A percentile compares a stretch with the other conserved stretches of the same genome.
These are phyloP conservation scores for Sugiyamaella floridensis DNA, from an alignment of 805 yeast genomes.

Conservation along the genomic window DNA sequence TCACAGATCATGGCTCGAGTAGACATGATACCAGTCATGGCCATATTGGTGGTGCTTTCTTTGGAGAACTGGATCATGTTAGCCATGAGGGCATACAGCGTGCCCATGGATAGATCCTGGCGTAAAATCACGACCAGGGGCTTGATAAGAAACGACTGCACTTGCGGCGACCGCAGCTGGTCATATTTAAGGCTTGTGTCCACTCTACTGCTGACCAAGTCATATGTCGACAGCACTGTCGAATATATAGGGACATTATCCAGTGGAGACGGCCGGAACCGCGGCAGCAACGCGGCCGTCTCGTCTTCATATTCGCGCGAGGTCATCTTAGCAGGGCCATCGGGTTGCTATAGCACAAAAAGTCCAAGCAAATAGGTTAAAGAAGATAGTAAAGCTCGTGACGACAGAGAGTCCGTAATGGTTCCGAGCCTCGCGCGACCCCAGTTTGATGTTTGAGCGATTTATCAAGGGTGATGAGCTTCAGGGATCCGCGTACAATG, in stretches of 20 bases:
- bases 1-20: constrained; percentile 50
- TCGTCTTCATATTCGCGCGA: constrained; percentile 1
- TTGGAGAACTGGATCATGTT: constrained; percentile 33
- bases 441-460: too few relatives aligned
- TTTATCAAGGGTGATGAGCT: too few relatives aligned
- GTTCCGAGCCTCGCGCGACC: too few relatives aligned
- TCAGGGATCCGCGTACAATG: too few relatives aligned
- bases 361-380: too few relatives aligned
- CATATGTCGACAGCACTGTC: constrained; percentile 35
- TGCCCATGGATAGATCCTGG: constrained; percentile 25
- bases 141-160: constrained; percentile 39
- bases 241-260: constrained; percentile 32
- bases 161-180: constrained; percentile 46
- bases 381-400: too few relatives aligned
- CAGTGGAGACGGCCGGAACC: constrained; percentile 22
- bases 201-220: constrained; percentile 37
- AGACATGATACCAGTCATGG: constrained; percentile 28
- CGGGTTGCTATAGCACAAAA: neutral
- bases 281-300: constrained; percentile 14
- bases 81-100: constrained; percentile 36
- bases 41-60: constrained; percentile 29
- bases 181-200: constrained; percentile 43
- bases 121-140: constrained; percentile 39
- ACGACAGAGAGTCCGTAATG: too few relatives aligned
- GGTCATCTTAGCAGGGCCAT: neutral